Evolutionary conservation across 164 flowering plant species (phyloP).

Genomic region (Houttuynia cordata): DNA sequence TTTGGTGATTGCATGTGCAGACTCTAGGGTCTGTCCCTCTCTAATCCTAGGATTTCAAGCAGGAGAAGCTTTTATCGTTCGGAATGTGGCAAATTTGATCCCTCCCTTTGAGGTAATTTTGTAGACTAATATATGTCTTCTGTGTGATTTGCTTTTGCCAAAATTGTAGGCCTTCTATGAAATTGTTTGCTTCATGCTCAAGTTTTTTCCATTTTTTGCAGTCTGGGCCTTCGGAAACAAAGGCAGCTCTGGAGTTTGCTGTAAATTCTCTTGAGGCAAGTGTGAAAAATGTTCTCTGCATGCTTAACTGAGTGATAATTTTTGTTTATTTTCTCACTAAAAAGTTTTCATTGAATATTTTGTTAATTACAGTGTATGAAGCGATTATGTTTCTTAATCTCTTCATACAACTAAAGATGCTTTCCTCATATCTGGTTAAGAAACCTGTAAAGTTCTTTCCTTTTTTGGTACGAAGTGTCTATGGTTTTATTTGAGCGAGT

Average conservation of each 20-base stretch:
- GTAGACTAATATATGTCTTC: background rate
- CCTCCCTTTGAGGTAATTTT: slow-evolving; percentile 81
- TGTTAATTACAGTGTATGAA: no score
- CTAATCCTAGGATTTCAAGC: slow-evolving; percentile 80
- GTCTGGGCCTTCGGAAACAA: slow-evolving; percentile 85
- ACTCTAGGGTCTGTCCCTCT: slow-evolving; percentile 96
- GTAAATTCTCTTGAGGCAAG: slow-evolving; percentile 74
- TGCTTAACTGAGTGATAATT: background rate
- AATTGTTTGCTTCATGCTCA: background rate
- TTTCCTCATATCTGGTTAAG: no score
- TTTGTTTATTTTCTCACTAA: background rate
- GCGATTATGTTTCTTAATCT: no score
- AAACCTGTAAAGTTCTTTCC: no score
- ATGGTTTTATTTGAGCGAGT: no score
- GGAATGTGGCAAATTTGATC: slow-evolving; percentile 86
- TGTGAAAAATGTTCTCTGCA: background rate
- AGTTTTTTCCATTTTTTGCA: slow-evolving; percentile 18
- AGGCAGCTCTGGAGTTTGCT: slow-evolving; percentile 91
- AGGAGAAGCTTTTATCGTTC: slow-evolving; percentile 79
- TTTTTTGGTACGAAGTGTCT: no score
- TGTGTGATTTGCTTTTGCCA: background rate
- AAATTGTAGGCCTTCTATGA: background rate
- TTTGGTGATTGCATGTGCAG: slow-evolving; percentile 96
- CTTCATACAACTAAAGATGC: no score
- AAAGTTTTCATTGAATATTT: no score